phyloP scores from a whole-genome alignment of 1,139 yeast genomes.

The Scheffersomyces illinoinensis region DNA sequence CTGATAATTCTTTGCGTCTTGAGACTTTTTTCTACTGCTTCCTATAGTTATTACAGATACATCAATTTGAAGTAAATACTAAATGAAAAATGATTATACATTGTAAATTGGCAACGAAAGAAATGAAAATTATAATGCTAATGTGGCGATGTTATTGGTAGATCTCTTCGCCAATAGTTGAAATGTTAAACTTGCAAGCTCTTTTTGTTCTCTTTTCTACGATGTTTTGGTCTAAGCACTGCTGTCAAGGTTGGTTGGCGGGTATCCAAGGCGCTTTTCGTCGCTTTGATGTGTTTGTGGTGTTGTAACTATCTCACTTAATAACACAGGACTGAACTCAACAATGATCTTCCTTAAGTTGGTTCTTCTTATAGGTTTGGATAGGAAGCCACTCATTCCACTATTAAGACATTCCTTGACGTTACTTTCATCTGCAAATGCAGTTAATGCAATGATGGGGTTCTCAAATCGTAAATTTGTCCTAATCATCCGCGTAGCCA shows the following conservation, averaged over 20 bases:
- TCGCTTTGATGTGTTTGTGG: constrained; percentile 20
- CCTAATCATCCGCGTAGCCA: constrained; percentile 76
- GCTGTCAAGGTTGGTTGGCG: background rate
- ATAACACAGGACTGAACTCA: constrained; percentile 41
- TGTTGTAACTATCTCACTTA: constrained; percentile 29
- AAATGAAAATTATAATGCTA: background rate
- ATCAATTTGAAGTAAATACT: background rate
- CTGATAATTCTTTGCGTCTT: background rate
- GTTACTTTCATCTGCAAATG: constrained; percentile 88
- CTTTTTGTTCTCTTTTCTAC: background rate
- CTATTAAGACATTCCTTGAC: constrained; percentile 73
- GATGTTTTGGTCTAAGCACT: background rate
- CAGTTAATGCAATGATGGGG: constrained; percentile 92
- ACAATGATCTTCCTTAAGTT: constrained; percentile 56
- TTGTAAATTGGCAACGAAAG: background rate
- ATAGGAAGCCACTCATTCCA: constrained; percentile 86
- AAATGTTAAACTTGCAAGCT: background rate
- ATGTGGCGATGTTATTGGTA: background rate
- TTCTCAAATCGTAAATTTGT: constrained; percentile 59
- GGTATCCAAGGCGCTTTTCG: constrained; percentile 14
- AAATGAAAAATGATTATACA: background rate
- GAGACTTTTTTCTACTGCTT: background rate
- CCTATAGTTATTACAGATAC: background rate
- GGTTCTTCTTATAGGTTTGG: constrained; percentile 81
- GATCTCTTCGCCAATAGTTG: background rate